These are phyloP conservation scores for Malassezia arunalokei DNA, from an alignment of 1,284 basidiomycete genomes.

Conservation along the genomic window DNA sequence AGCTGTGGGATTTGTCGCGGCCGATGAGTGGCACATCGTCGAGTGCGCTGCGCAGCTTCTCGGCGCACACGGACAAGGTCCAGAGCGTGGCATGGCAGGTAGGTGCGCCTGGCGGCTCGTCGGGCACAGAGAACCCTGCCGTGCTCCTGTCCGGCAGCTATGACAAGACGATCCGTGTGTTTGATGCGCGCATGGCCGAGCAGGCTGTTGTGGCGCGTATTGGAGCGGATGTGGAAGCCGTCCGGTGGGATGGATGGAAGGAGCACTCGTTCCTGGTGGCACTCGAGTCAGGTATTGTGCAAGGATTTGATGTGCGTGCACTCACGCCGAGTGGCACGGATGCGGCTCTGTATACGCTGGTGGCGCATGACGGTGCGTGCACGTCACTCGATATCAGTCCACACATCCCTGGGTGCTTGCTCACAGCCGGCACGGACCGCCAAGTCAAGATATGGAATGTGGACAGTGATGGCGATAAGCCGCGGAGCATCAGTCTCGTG, in stretches of 20 bases:
- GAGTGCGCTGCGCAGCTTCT: constrained; percentile 68
- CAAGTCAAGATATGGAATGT: constrained; percentile 71
- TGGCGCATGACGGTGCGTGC: constrained; percentile 89
- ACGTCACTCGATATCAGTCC: constrained; percentile 83
- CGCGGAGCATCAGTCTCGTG: constrained; percentile 61
- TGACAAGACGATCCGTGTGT: constrained; percentile 81
- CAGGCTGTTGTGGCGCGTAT: constrained; percentile 64
- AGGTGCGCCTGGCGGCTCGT: constrained; percentile 16
- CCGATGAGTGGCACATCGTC: constrained; percentile 50
- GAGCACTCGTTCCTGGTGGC: constrained; percentile 72
- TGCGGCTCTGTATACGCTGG: constrained; percentile 63
- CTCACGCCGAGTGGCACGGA: constrained; percentile 52
- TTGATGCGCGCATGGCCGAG: constrained; percentile 75
- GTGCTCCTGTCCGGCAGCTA: constrained; percentile 84
- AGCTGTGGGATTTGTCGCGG: constrained; percentile 86
- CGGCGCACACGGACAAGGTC: constrained; percentile 80
- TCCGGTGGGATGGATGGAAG: constrained; percentile 94
- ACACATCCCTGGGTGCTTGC: constrained; percentile 77
- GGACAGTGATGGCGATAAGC: constrained; percentile 50
- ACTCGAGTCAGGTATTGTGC: constrained; percentile 20
- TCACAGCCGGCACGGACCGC: constrained; percentile 86
- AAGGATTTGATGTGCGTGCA: constrained; percentile 82
- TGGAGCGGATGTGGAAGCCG: constrained; percentile 79
- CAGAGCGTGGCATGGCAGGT: constrained; percentile 90
- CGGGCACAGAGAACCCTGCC: constrained; percentile 53